Base-by-base conservation (phyloP, 2,329 filamentous ascomycete species). In the Fusarium luffae region DNA sequence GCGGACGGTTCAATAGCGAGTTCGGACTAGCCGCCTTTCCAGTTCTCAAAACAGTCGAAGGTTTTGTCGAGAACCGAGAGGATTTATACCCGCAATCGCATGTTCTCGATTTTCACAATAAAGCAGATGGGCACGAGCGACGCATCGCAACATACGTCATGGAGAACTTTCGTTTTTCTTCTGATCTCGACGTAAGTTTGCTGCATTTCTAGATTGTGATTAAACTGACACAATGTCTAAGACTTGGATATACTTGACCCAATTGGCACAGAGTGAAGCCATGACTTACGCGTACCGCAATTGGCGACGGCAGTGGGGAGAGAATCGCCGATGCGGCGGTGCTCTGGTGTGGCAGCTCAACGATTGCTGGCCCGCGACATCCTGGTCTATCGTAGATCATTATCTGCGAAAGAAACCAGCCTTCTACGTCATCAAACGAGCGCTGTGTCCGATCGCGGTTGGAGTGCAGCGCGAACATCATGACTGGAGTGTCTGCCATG, bases 41-140 rank as follows among this genome's bases (percentile, higher is more conserved):
- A 1, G 88, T 92, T 75, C 84, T 93, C 68, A 84, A 89, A 52
- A 94, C 93, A 0, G 90, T 93, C 65, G 85, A 88, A 46, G 80
- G 85, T 34, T 93, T 90, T 76, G 86, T 93, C 69, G 88, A 84
- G 3, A 71, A 80, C 11, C 76, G 79, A 16, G 77, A 82, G 46
- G 85, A 91, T 56, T 82, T 86, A 19, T 83, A 85, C 32, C 88
- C 92, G 1, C 90, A 93, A 68, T 93, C 90, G 6, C 89, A 89
- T 63, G 90, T 90, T 61, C 83, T 94, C 48, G 92, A 94, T 74
- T 94, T 94, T 75, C 92, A 94, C 80, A 95, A 95, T 80, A 95
- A 95, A 79, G 92, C 91, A 10, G 89, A 90, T 70, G 92, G 92
- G 1, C 91, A 94, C 74, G 91, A 94, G 77, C 85, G 92, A 37